Conservation (phyloP, 2,329 filamentous ascomycete species). For the Claviceps quebecensis region DNA sequence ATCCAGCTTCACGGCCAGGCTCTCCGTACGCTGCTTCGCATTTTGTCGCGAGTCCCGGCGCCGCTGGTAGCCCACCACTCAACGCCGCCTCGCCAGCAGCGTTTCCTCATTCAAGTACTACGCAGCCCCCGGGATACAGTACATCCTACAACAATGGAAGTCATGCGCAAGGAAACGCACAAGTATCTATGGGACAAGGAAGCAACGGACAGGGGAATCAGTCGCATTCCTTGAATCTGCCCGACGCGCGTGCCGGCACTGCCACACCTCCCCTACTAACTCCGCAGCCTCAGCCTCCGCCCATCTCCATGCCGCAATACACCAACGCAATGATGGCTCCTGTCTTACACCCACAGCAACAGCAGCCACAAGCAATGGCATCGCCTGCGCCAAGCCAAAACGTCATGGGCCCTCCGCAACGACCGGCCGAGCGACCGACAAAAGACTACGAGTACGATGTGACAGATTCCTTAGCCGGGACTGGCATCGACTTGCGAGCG, state of each 20-base stretch:
- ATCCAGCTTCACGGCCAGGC: constrained; percentile 50
- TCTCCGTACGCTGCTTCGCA: constrained; percentile 45
- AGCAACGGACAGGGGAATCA: too few species aligned
- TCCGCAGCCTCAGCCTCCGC: constrained; percentile 17
- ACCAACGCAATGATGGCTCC: constrained; percentile 17
- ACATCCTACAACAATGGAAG: constrained; percentile 27
- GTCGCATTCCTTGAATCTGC: constrained; percentile 15
- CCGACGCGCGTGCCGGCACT: constrained; percentile 18
- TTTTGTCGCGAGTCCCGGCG: constrained; percentile 32
- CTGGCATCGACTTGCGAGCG: constrained; percentile 74
- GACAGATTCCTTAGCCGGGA: constrained; percentile 70
- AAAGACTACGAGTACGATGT: constrained; percentile 58
- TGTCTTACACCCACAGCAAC: constrained; percentile 8
- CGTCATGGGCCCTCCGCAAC: constrained; percentile 45
- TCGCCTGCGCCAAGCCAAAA: constrained; percentile 15
- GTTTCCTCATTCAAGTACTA: constrained; percentile 20
- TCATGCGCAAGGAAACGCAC: constrained; percentile 14
- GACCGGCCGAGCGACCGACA: constrained; percentile 45
- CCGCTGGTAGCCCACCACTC: constrained; percentile 26
- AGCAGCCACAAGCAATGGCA: constrained; percentile 8
- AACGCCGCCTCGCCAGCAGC: constrained; percentile 22
- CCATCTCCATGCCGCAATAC: constrained; percentile 13
- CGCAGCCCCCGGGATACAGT: constrained; percentile 18
- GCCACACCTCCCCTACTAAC: constrained; percentile 18
- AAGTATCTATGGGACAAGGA: too few species aligned